Percentiles rank a stretch among this genome's conserved stretches.
Conservation (phyloP, 805 yeast species). For the Saccharomycopsis sp. region DNA sequence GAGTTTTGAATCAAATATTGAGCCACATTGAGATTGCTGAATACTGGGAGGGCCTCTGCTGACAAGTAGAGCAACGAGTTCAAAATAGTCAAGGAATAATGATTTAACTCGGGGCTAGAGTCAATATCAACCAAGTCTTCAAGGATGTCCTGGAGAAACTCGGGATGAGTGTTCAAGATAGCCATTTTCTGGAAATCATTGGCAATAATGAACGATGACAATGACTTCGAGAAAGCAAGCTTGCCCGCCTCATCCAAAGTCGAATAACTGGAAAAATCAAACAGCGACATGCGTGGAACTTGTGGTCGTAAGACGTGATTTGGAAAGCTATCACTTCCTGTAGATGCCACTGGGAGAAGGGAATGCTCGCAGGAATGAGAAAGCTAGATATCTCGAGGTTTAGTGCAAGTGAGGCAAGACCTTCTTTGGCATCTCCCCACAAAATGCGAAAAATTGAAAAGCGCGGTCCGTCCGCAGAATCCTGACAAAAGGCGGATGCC, state of each 20-base stretch:
- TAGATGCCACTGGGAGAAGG: too few relatives aligned
- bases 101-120: background rate
- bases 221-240: constrained; percentile 1
- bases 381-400: too few relatives aligned
- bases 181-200: constrained; percentile 6
- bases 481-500: too few relatives aligned
- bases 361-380: too few relatives aligned
- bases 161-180: constrained; percentile 2
- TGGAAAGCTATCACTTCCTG: too few relatives aligned
- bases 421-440: too few relatives aligned
- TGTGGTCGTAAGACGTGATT: too few relatives aligned
- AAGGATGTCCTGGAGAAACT: background rate
- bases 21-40: background rate
- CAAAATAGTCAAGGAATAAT: constrained; percentile 5
- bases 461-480: too few relatives aligned
- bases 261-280: too few relatives aligned
- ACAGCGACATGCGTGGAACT: too few relatives aligned
- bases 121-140: background rate
- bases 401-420: too few relatives aligned
- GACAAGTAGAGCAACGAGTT: constrained; percentile 6
- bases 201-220: constrained; percentile 3
- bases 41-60: constrained; percentile 2
- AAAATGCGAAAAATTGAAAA: too few relatives aligned
- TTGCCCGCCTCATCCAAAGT: background rate
- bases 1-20: constrained; percentile 1